Evolutionary conservation across 208 protist genomes (phyloP).

Genomic region (Trypanosoma boissoni): DNA sequence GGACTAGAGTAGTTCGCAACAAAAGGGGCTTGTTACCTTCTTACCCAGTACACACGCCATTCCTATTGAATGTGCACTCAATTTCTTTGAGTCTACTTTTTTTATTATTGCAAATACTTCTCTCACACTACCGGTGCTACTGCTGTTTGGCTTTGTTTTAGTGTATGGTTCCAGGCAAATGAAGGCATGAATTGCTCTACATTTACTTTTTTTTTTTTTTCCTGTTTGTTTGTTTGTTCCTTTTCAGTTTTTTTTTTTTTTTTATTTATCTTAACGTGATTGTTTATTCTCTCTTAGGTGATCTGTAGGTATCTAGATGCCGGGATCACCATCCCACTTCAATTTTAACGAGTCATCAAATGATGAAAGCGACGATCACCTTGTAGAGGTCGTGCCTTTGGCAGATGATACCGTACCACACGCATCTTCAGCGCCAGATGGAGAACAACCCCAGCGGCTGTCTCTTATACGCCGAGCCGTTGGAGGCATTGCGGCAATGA

Average conservation of each 20-base stretch:
- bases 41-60: no score
- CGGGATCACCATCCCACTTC: slow-evolving; percentile 30
- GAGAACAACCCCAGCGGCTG: slow-evolving; percentile 1
- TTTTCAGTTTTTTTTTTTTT: slow-evolving; percentile 1
- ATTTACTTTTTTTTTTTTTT: slow-evolving; percentile 24
- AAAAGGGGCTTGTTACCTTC: no score
- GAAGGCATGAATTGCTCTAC: slow-evolving; percentile 4
- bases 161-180: not conserved
- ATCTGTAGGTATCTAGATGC: slow-evolving; percentile 7
- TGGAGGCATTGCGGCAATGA: not conserved
- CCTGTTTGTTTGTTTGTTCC: not conserved
- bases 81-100: no score
- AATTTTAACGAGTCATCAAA: slow-evolving; percentile 73
- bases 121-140: no score
- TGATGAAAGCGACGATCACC: slow-evolving; percentile 45
- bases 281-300: not conserved
- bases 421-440: no score
- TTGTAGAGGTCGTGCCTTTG: slow-evolving; percentile 32
- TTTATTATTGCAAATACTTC: no score
- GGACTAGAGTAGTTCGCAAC: no score
- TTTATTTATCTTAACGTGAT: slow-evolving; percentile 1
- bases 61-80: no score
- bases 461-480: slow-evolving; percentile 7
- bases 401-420: not conserved
- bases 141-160: slow-evolving; percentile 46